Base-by-base conservation (phyloP, 1,139 yeast genomes). In the Scheffersomyces cryptocercus region DNA sequence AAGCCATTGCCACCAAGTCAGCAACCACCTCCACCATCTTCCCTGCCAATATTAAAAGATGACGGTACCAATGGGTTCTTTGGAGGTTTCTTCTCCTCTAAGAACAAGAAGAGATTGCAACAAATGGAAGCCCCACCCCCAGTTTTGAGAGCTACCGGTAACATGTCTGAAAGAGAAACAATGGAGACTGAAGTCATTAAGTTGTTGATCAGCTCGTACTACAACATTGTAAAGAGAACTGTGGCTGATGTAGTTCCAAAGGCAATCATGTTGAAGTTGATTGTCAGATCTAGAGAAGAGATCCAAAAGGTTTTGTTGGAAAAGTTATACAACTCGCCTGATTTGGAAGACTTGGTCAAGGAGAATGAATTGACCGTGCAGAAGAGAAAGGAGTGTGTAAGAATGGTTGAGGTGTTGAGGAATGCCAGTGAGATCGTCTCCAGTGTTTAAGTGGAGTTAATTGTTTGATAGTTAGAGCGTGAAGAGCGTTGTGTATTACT, bases 111-210 rank as follows among this genome's bases (percentile, higher is more conserved):
- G 79, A 84, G 95, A 68, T 77, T 91, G 59, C 97, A 95, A 37
- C 85, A 91, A 28, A 88, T 93, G 95, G 99, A 93, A 66, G 91
- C 97, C 2, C 99, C 99, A 39, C 99, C 99, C 36, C 83, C 96
- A 33, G 91, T 90, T 11, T 81, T 93, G 63, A 87, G 93, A 65
- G 99, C 99, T 5, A 84, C 96, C 20, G 98, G 98, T 36, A 84
- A 88, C 46, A 85, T 93, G 88, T 82, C 96, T 20, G 99, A 93
- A 64, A 84, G 97, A 56, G 99, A 93, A 70, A 82, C 91, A 30
- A 86, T 88, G 82, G 99, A 93, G 68, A 93, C 98, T 0, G 99
- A 93, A 61, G 98, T 93, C 35, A 93, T 93, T 63, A 93, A 93
- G 73, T 77, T 93, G 53, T 78, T 93, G 61, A 93, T 93, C 55